Evolutionary conservation across 2,329 filamentous ascomycete species (phyloP).

Genomic region (Clonostachys rhizophaga): DNA sequence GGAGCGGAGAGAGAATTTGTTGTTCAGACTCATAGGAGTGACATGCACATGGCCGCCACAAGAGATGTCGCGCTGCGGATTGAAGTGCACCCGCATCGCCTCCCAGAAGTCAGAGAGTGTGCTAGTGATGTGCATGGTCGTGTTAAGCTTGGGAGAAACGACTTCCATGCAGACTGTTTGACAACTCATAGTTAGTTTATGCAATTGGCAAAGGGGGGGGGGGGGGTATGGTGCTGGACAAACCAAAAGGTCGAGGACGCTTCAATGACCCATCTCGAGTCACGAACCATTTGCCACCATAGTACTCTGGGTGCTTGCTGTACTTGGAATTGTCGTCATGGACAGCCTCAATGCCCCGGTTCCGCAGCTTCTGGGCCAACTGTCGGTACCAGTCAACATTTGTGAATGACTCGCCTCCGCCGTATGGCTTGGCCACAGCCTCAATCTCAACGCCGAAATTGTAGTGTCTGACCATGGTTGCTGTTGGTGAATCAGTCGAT

Average conservation of each 20-base stretch:
- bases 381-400: constrained; percentile 34
- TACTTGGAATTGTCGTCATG: constrained; percentile 29
- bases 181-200: neutral
- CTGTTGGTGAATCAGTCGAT: neutral
- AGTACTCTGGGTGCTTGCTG: constrained; percentile 34
- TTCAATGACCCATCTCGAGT: constrained; percentile 32
- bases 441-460: constrained; percentile 35
- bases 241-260: constrained; percentile 26
- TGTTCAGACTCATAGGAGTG: constrained; percentile 22
- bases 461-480: constrained; percentile 23
- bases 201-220: neutral
- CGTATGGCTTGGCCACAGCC: constrained; percentile 28
- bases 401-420: constrained; percentile 25
- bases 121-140: constrained; percentile 19
- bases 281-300: constrained; percentile 34
- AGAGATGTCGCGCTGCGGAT: constrained; percentile 22
- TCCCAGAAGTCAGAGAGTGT: constrained; percentile 33
- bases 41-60: constrained; percentile 34
- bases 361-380: constrained; percentile 28
- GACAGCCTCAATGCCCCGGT: constrained; percentile 27
- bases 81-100: constrained; percentile 33
- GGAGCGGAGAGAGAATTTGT: constrained; percentile 25
- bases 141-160: constrained; percentile 30
- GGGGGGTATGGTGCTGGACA: constrained; percentile 4
- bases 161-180: constrained; percentile 31